phyloP scores from a whole-genome alignment of 345 rosid species.

The Rhodomyrtus tomentosa region DNA sequence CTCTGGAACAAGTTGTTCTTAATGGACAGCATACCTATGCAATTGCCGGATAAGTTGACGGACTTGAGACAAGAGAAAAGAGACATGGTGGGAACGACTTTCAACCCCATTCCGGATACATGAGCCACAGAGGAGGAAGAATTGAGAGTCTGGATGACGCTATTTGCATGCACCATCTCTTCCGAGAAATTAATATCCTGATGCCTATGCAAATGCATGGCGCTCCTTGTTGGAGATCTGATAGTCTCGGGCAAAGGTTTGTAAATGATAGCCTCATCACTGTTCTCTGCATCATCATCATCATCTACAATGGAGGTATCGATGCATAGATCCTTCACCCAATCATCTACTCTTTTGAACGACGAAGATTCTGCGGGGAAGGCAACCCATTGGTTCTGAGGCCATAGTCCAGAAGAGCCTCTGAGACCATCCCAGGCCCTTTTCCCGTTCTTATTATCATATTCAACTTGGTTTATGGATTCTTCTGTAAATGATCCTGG shows the following conservation, averaged over 20 bases:
- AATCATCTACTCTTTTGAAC: conserved; percentile 61
- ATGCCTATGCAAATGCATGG: conserved; percentile 7
- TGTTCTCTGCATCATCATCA: conserved; percentile 20
- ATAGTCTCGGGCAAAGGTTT: conserved; percentile 41
- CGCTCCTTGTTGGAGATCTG: conserved; percentile 20
- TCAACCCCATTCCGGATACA: conserved; percentile 64
- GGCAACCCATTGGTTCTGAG: conserved; percentile 79
- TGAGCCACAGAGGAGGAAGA: conserved; percentile 81
- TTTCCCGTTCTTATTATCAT: not conserved
- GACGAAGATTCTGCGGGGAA: conserved; percentile 57
- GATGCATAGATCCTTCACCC: conserved; percentile 63
- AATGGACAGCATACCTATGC: conserved; percentile 43
- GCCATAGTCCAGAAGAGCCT: conserved; percentile 41
- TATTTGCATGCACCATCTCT: conserved; percentile 60
- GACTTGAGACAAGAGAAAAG: conserved; percentile 70
- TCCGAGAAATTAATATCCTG: conserved; percentile 38
- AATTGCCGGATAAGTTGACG: conserved; percentile 68
- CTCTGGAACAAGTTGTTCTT: not conserved
- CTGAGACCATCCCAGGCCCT: conserved; percentile 24
- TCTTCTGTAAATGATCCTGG: conserved; percentile 38
- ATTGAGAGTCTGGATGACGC: conserved; percentile 62
- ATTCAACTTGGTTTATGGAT: conserved; percentile 16
- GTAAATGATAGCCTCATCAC: conserved; percentile 17
- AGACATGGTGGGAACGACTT: conserved; percentile 63
- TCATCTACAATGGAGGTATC: conserved; percentile 11